Evolutionary conservation across 768 basidiomycete species (phyloP).

Genomic region (Lactarius vividus): DNA sequence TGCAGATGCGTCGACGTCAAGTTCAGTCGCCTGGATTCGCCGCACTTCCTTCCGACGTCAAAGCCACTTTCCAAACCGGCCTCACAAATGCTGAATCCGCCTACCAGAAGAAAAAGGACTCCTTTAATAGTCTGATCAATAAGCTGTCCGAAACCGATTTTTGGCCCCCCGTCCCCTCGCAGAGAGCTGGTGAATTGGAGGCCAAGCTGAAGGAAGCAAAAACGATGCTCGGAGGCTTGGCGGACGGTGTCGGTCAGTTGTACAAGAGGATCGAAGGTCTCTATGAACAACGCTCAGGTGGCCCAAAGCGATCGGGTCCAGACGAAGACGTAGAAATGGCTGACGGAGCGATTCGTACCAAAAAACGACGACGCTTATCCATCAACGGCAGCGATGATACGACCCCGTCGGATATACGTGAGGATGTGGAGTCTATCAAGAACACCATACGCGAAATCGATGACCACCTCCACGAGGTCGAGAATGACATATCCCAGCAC

Average conservation of each 20-base stretch:
- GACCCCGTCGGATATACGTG: conserved; percentile 9
- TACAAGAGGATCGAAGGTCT: conserved; percentile 21
- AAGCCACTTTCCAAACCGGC: conserved; percentile 30
- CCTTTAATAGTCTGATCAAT: conserved; percentile 34
- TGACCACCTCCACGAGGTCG: conserved; percentile 20
- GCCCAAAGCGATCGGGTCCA: neutral
- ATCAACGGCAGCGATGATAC: neutral
- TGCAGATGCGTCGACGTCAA: conserved; percentile 29
- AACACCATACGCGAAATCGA: conserved; percentile 23
- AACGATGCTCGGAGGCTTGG: conserved; percentile 36
- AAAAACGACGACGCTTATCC: conserved; percentile 19
- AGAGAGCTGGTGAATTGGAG: conserved; percentile 30
- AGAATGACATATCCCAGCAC: conserved; percentile 26
- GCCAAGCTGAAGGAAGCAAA: conserved; percentile 31
- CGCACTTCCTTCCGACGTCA: conserved; percentile 32
- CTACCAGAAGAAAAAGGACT: conserved; percentile 35
- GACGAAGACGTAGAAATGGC: neutral
- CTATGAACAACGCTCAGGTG: neutral
- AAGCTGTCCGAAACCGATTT: conserved; percentile 38
- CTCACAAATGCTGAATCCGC: conserved; percentile 30
- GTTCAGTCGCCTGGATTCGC: conserved; percentile 31
- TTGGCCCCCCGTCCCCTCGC: conserved; percentile 39
- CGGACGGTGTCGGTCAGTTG: conserved; percentile 26
- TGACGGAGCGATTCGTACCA: conserved; percentile 4
- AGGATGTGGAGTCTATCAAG: conserved; percentile 17